Evolutionary conservation across 345 rosid species (phyloP).

Genomic region (Lagerstroemia speciosa): DNA sequence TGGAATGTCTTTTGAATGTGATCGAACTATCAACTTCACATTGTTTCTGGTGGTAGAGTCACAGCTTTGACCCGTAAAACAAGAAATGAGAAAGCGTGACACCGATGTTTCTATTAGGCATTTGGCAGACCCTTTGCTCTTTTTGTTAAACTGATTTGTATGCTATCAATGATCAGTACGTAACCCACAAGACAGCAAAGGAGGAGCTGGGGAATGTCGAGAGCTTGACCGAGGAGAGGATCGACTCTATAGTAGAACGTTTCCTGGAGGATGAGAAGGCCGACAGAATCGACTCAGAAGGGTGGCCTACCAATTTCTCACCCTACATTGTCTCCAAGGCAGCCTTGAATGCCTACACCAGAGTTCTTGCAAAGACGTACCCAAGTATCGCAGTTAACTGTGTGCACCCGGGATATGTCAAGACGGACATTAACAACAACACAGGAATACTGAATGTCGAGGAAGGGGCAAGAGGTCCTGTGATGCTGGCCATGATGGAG

Average conservation of each 20-base stretch:
- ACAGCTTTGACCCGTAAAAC: too few relatives aligned
- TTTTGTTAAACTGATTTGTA: neutral
- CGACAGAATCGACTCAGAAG: slow-evolving; percentile 7
- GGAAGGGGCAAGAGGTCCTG: slow-evolving; percentile 15
- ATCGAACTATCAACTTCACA: neutral
- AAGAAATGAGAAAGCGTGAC: too few relatives aligned
- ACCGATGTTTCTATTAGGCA: too few relatives aligned
- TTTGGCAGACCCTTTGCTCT: too few relatives aligned
- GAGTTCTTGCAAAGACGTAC: slow-evolving; percentile 15
- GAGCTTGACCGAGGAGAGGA: slow-evolving; percentile 12
- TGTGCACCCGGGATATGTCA: slow-evolving; percentile 11
- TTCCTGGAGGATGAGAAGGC: slow-evolving; percentile 16
- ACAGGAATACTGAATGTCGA: slow-evolving; percentile 3
- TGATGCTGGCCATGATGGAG: slow-evolving; percentile 14
- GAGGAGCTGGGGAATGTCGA: slow-evolving; percentile 10
- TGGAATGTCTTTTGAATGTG: too few relatives aligned
- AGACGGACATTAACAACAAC: slow-evolving; percentile 12
- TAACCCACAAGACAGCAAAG: slow-evolving; percentile 8
- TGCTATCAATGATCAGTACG: too few relatives aligned
- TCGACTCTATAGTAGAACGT: slow-evolving; percentile 14
- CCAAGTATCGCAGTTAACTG: slow-evolving; percentile 7
- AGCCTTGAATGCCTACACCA: slow-evolving; percentile 18
- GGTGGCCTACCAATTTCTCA: slow-evolving; percentile 11
- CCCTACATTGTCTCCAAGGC: slow-evolving; percentile 18
- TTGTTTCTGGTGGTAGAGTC: neutral